Conservation (phyloP, 208 protist species). For the Angomonas ambiguus region DNA sequence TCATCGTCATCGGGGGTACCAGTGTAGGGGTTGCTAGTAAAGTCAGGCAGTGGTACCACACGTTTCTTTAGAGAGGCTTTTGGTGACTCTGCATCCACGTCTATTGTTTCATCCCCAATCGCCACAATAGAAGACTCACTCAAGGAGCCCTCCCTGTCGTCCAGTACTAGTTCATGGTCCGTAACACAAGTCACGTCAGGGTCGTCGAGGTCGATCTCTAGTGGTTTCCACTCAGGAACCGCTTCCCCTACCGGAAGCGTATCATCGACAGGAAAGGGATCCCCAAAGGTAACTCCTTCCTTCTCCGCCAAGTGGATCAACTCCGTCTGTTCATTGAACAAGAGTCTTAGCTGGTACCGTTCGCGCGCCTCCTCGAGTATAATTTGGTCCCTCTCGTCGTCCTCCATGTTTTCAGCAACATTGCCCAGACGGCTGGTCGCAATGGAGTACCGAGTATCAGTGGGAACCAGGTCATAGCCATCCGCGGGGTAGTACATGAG, state of each 20-base stretch:
- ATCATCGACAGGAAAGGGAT: slow-evolving; percentile 22
- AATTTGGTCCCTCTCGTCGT: slow-evolving; percentile 52
- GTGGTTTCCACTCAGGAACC: neutral
- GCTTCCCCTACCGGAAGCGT: slow-evolving; percentile 11
- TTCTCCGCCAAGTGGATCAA: slow-evolving; percentile 36
- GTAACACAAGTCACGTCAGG: neutral
- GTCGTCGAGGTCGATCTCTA: slow-evolving; percentile 14
- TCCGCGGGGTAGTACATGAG: slow-evolving; percentile 27
- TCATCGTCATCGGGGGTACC: slow-evolving; percentile 21
- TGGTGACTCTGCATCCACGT: too few species aligned
- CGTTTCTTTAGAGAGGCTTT: too few species aligned
- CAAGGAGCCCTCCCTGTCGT: too few species aligned
- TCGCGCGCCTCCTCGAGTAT: slow-evolving; percentile 58
- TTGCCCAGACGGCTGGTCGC: neutral
- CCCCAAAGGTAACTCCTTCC: slow-evolving; percentile 35
- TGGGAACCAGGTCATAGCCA: neutral
- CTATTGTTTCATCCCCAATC: too few species aligned
- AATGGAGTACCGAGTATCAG: too few species aligned
- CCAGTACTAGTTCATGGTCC: slow-evolving; percentile 14
- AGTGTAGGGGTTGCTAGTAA: too few species aligned
- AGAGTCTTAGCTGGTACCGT: slow-evolving; percentile 52
- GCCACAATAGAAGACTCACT: too few species aligned
- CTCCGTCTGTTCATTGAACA: slow-evolving; percentile 37
- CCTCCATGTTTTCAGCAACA: slow-evolving; percentile 37
- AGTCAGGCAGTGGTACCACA: too few species aligned